Conservation (phyloP, 179 eudicot species). For the Beta lomatogona region DNA sequence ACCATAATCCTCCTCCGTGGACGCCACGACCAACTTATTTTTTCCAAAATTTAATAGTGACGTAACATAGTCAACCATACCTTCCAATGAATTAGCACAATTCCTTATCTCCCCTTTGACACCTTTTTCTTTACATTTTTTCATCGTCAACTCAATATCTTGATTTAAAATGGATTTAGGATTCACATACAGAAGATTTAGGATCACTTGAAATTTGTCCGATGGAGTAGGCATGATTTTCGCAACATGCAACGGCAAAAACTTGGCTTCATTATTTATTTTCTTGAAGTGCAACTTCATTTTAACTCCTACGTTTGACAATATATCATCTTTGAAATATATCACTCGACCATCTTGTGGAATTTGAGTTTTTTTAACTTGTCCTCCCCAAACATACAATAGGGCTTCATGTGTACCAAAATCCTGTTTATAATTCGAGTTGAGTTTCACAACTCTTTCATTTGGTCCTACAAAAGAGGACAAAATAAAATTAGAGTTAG, state of each 20-base stretch:
- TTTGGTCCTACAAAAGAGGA: not conserved
- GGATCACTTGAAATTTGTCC: not conserved
- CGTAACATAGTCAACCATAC: no score
- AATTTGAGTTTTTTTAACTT: not conserved
- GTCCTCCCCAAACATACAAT: not conserved
- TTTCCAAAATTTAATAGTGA: not conserved
- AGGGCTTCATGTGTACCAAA: not conserved
- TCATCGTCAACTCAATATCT: not conserved
- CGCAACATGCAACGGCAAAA: not conserved
- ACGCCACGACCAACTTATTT: not conserved
- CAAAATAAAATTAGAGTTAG: not conserved
- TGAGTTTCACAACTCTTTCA: not conserved
- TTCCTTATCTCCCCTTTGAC: not conserved
- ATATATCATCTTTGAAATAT: not conserved
- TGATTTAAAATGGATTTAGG: constrained; percentile 3
- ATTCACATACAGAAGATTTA: not conserved
- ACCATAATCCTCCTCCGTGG: not conserved
- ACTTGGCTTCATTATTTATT: not conserved
- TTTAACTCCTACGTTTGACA: no score
- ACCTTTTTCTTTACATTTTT: constrained; percentile 2
- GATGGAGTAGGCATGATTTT: not conserved
- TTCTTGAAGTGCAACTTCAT: not conserved
- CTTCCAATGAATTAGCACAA: no score
- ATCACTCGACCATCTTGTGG: constrained; percentile 1
- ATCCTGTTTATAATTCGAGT: not conserved